Percentiles rank a stretch among this genome's conserved stretches.
Evolutionary conservation across 1,284 basidiomycete genomes (phyloP).

Genomic region (Cryptococcus sp.): DNA sequence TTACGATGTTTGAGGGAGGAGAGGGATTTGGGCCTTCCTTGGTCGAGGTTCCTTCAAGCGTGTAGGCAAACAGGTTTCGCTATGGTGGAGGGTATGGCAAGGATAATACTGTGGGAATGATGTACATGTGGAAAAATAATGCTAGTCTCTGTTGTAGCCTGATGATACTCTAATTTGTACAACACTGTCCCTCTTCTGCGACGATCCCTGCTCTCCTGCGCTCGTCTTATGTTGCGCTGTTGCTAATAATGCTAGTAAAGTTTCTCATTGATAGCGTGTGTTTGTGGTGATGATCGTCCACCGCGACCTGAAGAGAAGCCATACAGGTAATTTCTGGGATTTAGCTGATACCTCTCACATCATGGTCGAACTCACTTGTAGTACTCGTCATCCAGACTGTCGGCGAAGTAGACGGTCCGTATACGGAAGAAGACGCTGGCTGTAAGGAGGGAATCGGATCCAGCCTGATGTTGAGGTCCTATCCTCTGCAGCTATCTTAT

Average conservation of each 20-base stretch:
- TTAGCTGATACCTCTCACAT: background rate
- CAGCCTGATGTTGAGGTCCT: slow-evolving; percentile 91
- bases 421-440: slow-evolving; percentile 95
- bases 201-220: background rate
- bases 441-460: slow-evolving; percentile 90
- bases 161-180: too few relatives aligned
- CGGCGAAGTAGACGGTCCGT: slow-evolving; percentile 83
- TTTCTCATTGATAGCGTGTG: background rate
- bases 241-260: background rate
- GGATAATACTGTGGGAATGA: background rate
- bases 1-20: background rate
- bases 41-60: background rate
- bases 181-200: background rate
- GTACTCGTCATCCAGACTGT: slow-evolving; percentile 68
- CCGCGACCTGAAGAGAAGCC: slow-evolving; percentile 42
- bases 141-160: background rate
- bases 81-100: background rate
- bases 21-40: background rate
- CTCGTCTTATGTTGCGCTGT: background rate
- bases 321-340: slow-evolving; percentile 42
- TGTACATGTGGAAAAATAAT: background rate
- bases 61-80: background rate
- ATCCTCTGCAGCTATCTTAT: slow-evolving; percentile 70
- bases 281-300: slow-evolving; percentile 3
- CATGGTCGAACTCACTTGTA: slow-evolving; percentile 39